Conservation (phyloP, 371 early-diverging fungal genomes). For the Apophysomyces trapeziformis region DNA sequence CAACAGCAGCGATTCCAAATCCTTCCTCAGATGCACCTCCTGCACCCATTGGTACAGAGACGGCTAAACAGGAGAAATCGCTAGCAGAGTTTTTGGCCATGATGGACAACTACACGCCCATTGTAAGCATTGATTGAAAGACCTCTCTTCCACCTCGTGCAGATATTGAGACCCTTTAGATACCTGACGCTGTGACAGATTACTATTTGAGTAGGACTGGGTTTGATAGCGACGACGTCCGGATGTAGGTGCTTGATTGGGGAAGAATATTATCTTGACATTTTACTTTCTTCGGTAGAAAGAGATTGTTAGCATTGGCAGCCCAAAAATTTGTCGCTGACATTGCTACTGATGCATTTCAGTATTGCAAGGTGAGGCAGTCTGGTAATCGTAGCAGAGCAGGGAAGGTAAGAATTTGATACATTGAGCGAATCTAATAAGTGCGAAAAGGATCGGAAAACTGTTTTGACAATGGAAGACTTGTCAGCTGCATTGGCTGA, state of each 20-base stretch:
- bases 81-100: conserved; percentile 84
- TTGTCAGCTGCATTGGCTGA: conserved; percentile 88
- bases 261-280: neutral
- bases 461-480: conserved; percentile 93
- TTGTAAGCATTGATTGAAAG: conserved; percentile 55
- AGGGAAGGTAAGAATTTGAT: conserved; percentile 34
- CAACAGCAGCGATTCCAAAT: neutral
- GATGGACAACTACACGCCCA: conserved; percentile 90
- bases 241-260: conserved; percentile 66
- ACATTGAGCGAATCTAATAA: neutral
- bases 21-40: neutral
- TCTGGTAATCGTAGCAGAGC: conserved; percentile 54
- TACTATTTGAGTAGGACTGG: conserved; percentile 94
- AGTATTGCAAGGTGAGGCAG: conserved; percentile 89
- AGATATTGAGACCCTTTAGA: conserved; percentile 49
- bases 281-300: conserved; percentile 47
- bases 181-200: conserved; percentile 98
- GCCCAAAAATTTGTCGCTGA: conserved; percentile 96
- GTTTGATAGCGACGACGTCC: conserved; percentile 89
- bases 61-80: conserved; percentile 66
- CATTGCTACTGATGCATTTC: conserved; percentile 93
- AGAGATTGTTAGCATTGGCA: conserved; percentile 88
- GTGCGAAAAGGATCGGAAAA: conserved; percentile 64
- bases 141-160: neutral
- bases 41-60: conserved; percentile 35